A percentile compares a stretch with the other conserved stretches of the same genome.
Evolutionary conservation across 169 alveolate genomes (phyloP).

Genomic region (Hepatocystis sp.): DNA sequence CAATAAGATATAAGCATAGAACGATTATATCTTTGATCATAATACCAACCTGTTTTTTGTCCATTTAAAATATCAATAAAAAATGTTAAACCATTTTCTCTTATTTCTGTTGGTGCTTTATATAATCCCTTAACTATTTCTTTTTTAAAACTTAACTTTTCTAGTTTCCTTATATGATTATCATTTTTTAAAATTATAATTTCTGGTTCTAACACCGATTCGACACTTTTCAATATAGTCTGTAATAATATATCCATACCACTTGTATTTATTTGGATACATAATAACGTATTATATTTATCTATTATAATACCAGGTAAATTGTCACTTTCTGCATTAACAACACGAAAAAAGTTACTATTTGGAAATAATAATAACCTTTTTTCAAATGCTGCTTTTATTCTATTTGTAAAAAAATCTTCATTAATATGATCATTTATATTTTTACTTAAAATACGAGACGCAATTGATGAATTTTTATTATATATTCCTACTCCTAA

Average conservation of each 20-base stretch:
- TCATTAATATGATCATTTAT: conserved; percentile 55
- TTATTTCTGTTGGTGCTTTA: conserved; percentile 64
- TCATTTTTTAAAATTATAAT: conserved; percentile 64
- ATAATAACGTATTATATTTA: conserved; percentile 48
- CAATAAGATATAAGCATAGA: conserved; percentile 74
- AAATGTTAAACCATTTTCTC: conserved; percentile 79
- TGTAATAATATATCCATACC: conserved; percentile 75
- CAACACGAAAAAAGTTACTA: conserved; percentile 75
- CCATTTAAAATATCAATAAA: conserved; percentile 77
- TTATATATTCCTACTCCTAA: conserved; percentile 74
- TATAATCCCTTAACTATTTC: conserved; percentile 67
- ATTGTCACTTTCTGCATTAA: conserved; percentile 78
- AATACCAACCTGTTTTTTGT: conserved; percentile 80
- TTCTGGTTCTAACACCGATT: conserved; percentile 57
- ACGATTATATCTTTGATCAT: conserved; percentile 74
- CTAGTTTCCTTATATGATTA: conserved; percentile 57
- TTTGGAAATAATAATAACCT: conserved; percentile 47
- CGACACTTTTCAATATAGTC: conserved; percentile 48
- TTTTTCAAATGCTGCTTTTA: conserved; percentile 63
- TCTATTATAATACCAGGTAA: conserved; percentile 79
- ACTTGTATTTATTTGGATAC: conserved; percentile 76
- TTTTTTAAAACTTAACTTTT: conserved; percentile 66
- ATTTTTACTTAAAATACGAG: conserved; percentile 61
- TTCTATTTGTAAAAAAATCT: conserved; percentile 66
- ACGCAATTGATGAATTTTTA: conserved; percentile 52